A percentile compares a stretch with the other conserved stretches of the same genome.
phyloP scores from a whole-genome alignment of 1,284 basidiomycete species.

The Cryptococcus sp. region DNA sequence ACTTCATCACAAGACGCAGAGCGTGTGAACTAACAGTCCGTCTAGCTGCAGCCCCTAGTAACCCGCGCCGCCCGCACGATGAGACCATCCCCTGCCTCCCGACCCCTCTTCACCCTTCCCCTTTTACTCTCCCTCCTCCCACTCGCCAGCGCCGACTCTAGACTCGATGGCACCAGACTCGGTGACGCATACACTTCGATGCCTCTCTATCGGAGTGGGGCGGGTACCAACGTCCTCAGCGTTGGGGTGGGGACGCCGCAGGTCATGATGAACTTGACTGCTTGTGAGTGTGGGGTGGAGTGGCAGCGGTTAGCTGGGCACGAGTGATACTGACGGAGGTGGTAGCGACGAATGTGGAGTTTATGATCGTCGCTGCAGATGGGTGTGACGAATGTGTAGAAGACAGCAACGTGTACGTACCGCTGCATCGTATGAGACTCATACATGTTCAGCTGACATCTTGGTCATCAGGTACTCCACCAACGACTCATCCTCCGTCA shows the following conservation, averaged over 20 bases:
- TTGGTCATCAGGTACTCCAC: conserved; percentile 5
- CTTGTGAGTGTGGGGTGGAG: conserved; percentile 29
- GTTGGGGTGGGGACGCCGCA: conserved; percentile 34
- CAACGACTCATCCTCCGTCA: conserved; percentile 18
- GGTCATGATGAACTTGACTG: conserved; percentile 35
- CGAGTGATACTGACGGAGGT: conserved; percentile 6
- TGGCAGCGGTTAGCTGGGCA: not conserved
- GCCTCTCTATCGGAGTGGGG: conserved; percentile 31
- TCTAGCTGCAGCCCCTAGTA: too few relatives aligned
- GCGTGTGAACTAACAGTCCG: too few relatives aligned
- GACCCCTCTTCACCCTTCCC: not conserved
- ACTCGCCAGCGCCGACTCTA: conserved; percentile 6
- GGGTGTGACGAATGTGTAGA: conserved; percentile 27
- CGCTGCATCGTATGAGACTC: too few relatives aligned
- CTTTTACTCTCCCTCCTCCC: not conserved
- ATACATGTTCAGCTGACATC: not conserved
- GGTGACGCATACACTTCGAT: conserved; percentile 32
- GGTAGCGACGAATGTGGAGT: conserved; percentile 41
- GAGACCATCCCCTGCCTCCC: not conserved
- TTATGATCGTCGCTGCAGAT: conserved; percentile 30
- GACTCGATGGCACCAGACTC: conserved; percentile 20
- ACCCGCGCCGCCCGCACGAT: not conserved
- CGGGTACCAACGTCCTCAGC: conserved; percentile 35
- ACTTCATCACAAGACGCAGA: too few relatives aligned
- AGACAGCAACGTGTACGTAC: conserved; percentile 17